Conservation (phyloP, 352 stramenopile species). For the Phytophthora foliorum region DNA sequence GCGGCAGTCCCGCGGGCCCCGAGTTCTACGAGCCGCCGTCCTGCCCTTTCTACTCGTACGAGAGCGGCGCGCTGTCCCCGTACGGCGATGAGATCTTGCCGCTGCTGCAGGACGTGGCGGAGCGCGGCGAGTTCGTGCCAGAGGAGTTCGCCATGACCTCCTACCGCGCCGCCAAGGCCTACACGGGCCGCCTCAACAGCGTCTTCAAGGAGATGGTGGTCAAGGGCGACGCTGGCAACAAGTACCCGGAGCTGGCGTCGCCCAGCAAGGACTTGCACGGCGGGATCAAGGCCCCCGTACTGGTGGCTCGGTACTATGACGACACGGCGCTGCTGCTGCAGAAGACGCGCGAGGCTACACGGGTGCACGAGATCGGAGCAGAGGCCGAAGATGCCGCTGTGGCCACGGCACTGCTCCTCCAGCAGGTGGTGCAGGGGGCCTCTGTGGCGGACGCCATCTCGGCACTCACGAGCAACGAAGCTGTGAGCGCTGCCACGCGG, state of each 20-base stretch:
- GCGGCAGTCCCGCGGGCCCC: conserved; percentile 13
- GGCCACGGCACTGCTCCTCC: conserved; percentile 57
- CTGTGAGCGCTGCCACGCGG: conserved; percentile 43
- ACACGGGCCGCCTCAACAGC: conserved; percentile 67
- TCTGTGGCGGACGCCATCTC: conserved; percentile 47
- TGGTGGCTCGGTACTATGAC: conserved; percentile 64
- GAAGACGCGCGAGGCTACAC: conserved; percentile 56
- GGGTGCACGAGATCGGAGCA: conserved; percentile 65
- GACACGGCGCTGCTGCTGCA: conserved; percentile 48
- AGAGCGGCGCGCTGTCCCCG: conserved; percentile 59
- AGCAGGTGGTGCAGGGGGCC: conserved; percentile 54
- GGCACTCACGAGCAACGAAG: conserved; percentile 47
- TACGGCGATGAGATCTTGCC: conserved; percentile 77
- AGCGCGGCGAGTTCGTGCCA: conserved; percentile 54
- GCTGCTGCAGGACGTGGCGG: conserved; percentile 62
- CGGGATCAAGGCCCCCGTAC: conserved; percentile 63
- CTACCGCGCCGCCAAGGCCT: conserved; percentile 66
- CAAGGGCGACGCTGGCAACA: conserved; percentile 70
- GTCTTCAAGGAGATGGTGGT: conserved; percentile 76
- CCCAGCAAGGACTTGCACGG: conserved; percentile 69
- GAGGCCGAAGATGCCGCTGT: conserved; percentile 63
- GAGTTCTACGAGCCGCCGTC: conserved; percentile 72
- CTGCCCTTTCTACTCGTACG: conserved; percentile 74
- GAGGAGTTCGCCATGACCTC: conserved; percentile 54
- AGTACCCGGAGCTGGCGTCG: conserved; percentile 59